These are phyloP conservation scores for Carex scoparia DNA, from an alignment of 176 grass and related monocot genomes.

Conservation along the genomic window DNA sequence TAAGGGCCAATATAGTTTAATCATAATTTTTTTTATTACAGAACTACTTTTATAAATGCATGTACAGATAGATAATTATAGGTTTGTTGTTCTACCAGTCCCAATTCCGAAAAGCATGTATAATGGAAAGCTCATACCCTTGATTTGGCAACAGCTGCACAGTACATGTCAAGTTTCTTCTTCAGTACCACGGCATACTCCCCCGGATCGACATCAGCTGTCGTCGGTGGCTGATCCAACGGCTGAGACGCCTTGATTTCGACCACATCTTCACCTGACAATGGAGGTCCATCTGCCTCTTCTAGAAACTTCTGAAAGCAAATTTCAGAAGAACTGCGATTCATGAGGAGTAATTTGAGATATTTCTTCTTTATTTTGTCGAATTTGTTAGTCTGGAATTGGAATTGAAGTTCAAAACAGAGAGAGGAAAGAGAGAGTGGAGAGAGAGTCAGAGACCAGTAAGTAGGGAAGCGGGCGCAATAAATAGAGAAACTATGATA, in stretches of 20 bases:
- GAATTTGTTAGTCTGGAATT: neutral
- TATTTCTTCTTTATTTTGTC: conserved; percentile 1
- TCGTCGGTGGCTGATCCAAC: neutral
- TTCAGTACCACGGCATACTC: conserved; percentile 54
- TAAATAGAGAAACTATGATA: neutral
- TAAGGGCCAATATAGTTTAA: neutral
- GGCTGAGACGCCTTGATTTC: conserved; percentile 31
- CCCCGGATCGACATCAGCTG: conserved; percentile 30
- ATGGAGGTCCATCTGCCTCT: neutral
- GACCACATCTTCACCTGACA: conserved; percentile 15
- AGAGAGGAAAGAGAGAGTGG: neutral
- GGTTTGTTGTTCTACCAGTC: too few species aligned
- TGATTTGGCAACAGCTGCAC: conserved; percentile 71
- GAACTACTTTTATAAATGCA: too few species aligned
- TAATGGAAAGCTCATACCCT: conserved; percentile 33
- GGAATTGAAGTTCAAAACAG: neutral
- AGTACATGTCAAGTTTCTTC: conserved; percentile 74
- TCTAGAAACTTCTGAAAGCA: conserved; percentile 39
- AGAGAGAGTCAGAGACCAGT: neutral
- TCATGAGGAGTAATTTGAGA: conserved; percentile 6
- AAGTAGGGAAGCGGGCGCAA: neutral
- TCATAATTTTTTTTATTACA: neutral
- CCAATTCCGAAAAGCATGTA: neutral
- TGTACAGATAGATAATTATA: too few species aligned
- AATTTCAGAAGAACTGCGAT: conserved; percentile 35